Percentiles rank a stretch among this genome's conserved stretches.
These are phyloP conservation scores for Tulasnella sp. DNA, from an alignment of 768 basidiomycete species.

Conservation along the genomic window DNA sequence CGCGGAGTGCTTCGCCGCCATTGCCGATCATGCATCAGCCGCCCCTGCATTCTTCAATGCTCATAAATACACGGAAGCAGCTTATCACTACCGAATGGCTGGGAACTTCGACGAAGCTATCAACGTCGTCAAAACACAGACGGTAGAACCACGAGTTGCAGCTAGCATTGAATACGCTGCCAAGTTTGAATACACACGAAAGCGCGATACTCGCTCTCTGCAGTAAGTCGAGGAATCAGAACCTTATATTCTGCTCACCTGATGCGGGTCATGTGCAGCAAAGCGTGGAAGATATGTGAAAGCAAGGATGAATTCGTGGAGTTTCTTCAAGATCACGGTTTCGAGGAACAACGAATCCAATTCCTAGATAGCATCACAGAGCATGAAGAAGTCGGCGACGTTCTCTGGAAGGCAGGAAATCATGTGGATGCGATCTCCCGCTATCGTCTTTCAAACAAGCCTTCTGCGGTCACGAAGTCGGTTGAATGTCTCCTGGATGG, in stretches of 20 bases:
- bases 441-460: neutral
- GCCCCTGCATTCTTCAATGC: neutral
- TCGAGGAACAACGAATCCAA: constrained; percentile 54
- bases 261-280: constrained; percentile 44
- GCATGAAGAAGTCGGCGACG: constrained; percentile 56
- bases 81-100: constrained; percentile 22
- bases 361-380: constrained; percentile 52
- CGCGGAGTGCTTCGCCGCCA: neutral
- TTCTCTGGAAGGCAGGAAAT: constrained; percentile 53
- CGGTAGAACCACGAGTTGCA: constrained; percentile 45
- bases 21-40: neutral
- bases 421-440: constrained; percentile 8
- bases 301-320: constrained; percentile 58
- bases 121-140: constrained; percentile 39
- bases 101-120: constrained; percentile 26
- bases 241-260: neutral
- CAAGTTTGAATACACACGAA: constrained; percentile 52
- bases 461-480: constrained; percentile 13
- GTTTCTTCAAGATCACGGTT: constrained; percentile 58
- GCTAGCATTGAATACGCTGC: constrained; percentile 51
- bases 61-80: constrained; percentile 27
- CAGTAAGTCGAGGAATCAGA: neutral
- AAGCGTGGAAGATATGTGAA: constrained; percentile 54
- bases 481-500: constrained; percentile 13
- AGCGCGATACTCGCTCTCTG: constrained; percentile 47